Conservation (phyloP, 441 rosid genomes). For the Sinapis alba region DNA sequence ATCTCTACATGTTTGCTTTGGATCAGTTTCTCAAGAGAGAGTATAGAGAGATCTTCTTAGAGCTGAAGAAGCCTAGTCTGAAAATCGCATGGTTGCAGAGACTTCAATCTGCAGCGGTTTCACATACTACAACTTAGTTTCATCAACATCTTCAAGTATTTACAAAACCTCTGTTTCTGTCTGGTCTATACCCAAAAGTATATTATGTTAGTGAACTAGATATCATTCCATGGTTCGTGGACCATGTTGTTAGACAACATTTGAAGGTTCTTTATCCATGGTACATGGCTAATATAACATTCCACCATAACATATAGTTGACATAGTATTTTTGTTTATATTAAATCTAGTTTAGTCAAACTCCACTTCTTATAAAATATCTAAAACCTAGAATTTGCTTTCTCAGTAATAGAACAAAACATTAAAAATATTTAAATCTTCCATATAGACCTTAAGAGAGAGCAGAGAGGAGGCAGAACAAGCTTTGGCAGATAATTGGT, state of each 20-base stretch:
- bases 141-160: neutral
- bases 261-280: neutral
- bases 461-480: neutral
- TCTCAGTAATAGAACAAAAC: neutral
- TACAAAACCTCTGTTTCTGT: neutral
- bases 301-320: neutral
- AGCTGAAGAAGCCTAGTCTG: constrained; percentile 50
- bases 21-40: constrained; percentile 51
- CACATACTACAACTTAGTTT: neutral
- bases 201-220: neutral
- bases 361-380: neutral
- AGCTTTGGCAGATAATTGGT: neutral
- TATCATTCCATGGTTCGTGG: neutral
- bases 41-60: constrained; percentile 57
- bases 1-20: constrained; percentile 52
- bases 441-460: neutral
- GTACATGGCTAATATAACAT: neutral
- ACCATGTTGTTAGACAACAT: too few species aligned
- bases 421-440: neutral
- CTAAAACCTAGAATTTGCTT: neutral
- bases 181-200: neutral
- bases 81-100: constrained; percentile 51
- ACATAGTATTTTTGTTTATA: neutral
- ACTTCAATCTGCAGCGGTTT: constrained; percentile 36
- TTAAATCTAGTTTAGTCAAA: neutral